Evolutionary conservation across 306 rosid species (phyloP), one percentile per base, ranked within the genome.

Genomic region (Rosa multiflora): DNA sequence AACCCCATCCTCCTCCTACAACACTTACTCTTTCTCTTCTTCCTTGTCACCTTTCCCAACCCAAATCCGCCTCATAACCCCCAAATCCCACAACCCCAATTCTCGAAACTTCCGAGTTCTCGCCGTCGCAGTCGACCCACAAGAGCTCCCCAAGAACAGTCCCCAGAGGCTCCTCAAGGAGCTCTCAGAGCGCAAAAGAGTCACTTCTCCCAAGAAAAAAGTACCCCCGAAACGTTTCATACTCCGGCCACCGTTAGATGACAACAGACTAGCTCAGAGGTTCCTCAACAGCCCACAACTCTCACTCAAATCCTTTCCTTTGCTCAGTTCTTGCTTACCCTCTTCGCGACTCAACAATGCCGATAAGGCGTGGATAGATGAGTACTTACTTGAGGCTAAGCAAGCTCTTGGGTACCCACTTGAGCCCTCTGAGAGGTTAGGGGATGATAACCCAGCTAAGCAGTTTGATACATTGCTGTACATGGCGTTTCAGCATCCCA

Each of bases 401-500:
- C 99, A 95, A 71, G 99, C 99, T 58, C 88, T 95, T 0, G 99
- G 99, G 52, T 93, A 93, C 83, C 89, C 99, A 2, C 89, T 95
- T 0, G 99, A 95, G 83, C 89, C 94, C 0, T 93, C 96, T 3
- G 97, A 91, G 4, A 76, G 68, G 7, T 84, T 87, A 3, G 93
- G 88, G 29, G 97, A 91, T 26, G 98, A 95, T 63, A 93, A 93
- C 66, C 98, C 99, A 0, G 98, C 98, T 0, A 93, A 88, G 76
- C 98, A 95, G 35, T 93, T 95, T 32, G 98, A 95, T 77, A 86
- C 91, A 1, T 62, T 95, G 88, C 37, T 95, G 84, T 95, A 95
- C 58, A 76, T 95, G 88, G 99, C 99, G n/a, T 95, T 95, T 86
- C 99, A 95, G 87, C 98, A 95, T 40, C 97, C 99, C 0, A 83